A percentile compares a stretch with the other conserved stretches of the same genome.
Evolutionary conservation across 2,329 filamentous ascomycete genomes (phyloP).

Genomic region (Aspergillus tamarii): DNA sequence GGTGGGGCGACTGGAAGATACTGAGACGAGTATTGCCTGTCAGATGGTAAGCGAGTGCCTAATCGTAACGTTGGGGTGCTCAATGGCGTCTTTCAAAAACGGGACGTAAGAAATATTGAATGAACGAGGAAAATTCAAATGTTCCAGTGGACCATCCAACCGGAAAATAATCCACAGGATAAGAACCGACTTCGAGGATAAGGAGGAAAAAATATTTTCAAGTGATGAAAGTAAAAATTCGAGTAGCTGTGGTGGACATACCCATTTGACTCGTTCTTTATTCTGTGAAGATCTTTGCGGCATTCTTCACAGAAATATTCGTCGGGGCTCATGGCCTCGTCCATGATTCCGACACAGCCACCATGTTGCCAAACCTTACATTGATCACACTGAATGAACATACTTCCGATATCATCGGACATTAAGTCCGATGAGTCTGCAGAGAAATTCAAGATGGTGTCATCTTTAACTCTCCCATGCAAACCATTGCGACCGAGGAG

Average conservation of each 20-base stretch:
- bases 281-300: constrained; percentile 85
- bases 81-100: neutral
- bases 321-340: constrained; percentile 87
- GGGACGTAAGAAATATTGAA: neutral
- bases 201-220: neutral
- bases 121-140: neutral
- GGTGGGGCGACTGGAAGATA: constrained; percentile 64
- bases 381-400: constrained; percentile 97
- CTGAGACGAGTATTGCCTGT: constrained; percentile 64
- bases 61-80: constrained; percentile 7
- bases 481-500: constrained; percentile 58
- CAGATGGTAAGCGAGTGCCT: constrained; percentile 34
- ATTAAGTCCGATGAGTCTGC: constrained; percentile 63
- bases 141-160: neutral
- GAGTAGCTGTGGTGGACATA: constrained; percentile 54
- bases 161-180: neutral
- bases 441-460: constrained; percentile 61
- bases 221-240: neutral
- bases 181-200: neutral
- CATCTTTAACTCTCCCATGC: constrained; percentile 57
- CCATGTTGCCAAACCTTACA: constrained; percentile 99
- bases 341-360: constrained; percentile 95
- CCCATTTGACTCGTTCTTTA: constrained; percentile 81
- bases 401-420: constrained; percentile 84
- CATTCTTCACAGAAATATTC: constrained; percentile 98